Evolutionary conservation across 2,329 filamentous ascomycete species (phyloP).

Genomic region (Sporothrix schenckii): DNA sequence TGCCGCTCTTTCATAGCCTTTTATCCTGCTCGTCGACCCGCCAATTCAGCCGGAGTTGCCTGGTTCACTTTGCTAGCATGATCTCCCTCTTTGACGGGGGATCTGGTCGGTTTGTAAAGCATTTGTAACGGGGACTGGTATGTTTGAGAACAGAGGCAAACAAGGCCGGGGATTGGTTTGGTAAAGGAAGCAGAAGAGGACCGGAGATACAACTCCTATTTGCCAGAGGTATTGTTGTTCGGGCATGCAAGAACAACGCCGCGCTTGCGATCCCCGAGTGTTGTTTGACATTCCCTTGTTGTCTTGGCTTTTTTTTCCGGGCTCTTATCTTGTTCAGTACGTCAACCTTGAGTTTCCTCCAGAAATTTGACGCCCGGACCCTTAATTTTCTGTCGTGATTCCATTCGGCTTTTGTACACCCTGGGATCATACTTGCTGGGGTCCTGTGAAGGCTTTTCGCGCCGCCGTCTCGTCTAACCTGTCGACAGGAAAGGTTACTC

Average conservation of each 20-base stretch:
- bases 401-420: conserved; percentile 16
- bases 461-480: conserved; percentile 20
- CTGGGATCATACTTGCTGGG: conserved; percentile 18
- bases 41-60: conserved; percentile 27
- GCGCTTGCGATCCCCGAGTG: neutral
- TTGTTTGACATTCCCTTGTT: neutral
- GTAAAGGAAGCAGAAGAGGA: neutral
- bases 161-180: neutral
- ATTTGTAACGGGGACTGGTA: neutral
- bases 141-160: neutral
- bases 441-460: neutral
- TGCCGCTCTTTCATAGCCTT: conserved; percentile 23
- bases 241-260: neutral
- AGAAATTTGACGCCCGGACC: conserved; percentile 4
- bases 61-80: neutral
- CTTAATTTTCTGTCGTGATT: neutral
- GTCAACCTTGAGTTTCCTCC: neutral
- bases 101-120: neutral
- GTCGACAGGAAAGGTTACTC: neutral
- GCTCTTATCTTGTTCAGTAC: too few relatives aligned
- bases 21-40: conserved; percentile 7
- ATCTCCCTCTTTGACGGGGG: neutral
- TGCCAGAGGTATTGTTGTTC: neutral
- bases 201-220: neutral
- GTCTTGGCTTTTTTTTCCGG: too few relatives aligned